phyloP scores from a whole-genome alignment of 768 basidiomycete species.

The Suillus subalutaceus region DNA sequence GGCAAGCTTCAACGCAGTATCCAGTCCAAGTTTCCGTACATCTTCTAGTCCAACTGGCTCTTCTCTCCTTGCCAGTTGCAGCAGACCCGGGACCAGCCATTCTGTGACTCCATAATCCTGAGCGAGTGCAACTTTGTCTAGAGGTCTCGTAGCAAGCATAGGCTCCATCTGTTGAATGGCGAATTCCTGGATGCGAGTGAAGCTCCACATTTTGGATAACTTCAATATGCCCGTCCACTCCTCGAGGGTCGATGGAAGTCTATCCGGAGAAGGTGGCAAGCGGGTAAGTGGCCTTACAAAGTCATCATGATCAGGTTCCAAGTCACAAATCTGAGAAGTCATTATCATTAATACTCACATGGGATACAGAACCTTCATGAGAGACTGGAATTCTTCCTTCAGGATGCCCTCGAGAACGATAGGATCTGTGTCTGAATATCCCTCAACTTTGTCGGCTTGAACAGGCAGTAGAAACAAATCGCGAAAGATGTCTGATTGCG shows the following conservation, averaged over 20 bases:
- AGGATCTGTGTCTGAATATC: conserved; percentile 24
- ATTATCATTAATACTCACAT: conserved; percentile 14
- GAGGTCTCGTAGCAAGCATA: conserved; percentile 5
- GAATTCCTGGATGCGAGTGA: conserved; percentile 30
- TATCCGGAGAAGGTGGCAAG: neutral
- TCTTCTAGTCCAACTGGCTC: conserved; percentile 24
- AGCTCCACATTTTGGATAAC: conserved; percentile 43
- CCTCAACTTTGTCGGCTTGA: conserved; percentile 17
- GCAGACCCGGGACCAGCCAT: conserved; percentile 38
- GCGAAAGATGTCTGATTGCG: conserved; percentile 27
- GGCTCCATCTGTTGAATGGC: conserved; percentile 32
- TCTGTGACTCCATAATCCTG: conserved; percentile 31
- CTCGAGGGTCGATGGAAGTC: conserved; percentile 16
- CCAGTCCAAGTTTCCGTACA: conserved; percentile 18
- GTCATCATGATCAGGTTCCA: neutral
- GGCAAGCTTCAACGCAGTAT: conserved; percentile 23
- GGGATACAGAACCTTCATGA: conserved; percentile 27
- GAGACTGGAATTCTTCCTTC: conserved; percentile 27
- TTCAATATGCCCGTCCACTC: conserved; percentile 44
- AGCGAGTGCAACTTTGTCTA: conserved; percentile 35
- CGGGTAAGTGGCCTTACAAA: neutral
- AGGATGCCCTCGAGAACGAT: conserved; percentile 26
- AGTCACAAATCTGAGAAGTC: neutral
- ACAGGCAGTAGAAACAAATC: conserved; percentile 29
- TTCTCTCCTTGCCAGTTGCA: conserved; percentile 4